These are phyloP conservation scores for Auricularia sp. DNA, from an alignment of 768 basidiomycete genomes.

Conservation along the genomic window DNA sequence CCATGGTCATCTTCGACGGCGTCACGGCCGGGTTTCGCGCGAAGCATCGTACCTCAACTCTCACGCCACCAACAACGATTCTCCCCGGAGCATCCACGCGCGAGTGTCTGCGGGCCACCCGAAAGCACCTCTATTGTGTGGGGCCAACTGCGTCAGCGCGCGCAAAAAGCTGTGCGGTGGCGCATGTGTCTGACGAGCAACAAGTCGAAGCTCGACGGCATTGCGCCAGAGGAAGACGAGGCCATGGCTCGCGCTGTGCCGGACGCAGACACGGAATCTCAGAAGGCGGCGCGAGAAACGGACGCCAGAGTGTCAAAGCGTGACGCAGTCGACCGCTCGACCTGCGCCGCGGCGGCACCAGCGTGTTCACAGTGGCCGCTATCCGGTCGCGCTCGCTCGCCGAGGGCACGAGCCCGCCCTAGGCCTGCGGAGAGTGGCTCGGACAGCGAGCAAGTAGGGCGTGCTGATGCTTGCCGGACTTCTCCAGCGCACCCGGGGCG, in stretches of 20 bases:
- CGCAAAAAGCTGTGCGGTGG: not conserved
- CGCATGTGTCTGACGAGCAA: not conserved
- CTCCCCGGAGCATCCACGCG: not conserved
- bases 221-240: not conserved
- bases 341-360: no score
- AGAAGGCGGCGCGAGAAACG: not conserved
- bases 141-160: not conserved
- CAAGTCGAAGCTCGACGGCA: not conserved
- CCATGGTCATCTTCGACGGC: not conserved
- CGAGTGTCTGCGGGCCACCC: not conserved
- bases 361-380: no score
- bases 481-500: no score
- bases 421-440: no score
- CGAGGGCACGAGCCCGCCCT: no score
- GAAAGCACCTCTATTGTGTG: not conserved
- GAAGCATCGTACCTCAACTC: not conserved
- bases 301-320: not conserved
- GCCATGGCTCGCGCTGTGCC: not conserved
- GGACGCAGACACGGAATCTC: not conserved
- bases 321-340: not conserved
- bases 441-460: no score
- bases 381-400: no score
- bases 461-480: no score
- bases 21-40: not conserved
- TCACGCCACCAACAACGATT: not conserved